phyloP scores from a whole-genome alignment of 208 protist species.

The Balamuthia mandrillaris region DNA sequence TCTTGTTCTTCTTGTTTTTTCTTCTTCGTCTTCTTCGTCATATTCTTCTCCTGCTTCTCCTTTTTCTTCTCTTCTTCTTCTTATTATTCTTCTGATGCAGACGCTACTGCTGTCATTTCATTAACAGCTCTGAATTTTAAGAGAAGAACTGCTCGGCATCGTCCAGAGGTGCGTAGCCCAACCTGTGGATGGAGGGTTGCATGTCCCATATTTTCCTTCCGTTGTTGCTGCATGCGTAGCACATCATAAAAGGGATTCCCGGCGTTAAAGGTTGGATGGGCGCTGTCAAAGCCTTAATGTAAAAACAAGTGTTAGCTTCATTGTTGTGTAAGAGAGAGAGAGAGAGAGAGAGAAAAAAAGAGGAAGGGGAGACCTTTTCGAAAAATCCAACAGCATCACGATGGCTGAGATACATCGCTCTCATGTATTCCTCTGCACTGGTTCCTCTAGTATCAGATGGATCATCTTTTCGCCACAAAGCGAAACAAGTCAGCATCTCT shows the following conservation, averaged over 20 bases:
- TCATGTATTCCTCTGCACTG: neutral
- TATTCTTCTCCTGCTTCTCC: no score
- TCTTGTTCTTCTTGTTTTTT: no score
- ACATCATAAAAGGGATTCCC: neutral
- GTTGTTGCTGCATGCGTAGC: slow-evolving; percentile 3
- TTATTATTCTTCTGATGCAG: no score
- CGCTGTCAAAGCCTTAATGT: neutral
- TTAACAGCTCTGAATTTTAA: no score
- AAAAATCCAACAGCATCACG: neutral
- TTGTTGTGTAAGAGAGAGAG: neutral
- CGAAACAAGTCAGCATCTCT: no score
- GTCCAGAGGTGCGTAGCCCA: neutral
- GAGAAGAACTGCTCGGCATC: neutral
- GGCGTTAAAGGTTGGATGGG: neutral
- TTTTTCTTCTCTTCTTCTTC: no score
- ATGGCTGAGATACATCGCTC: neutral
- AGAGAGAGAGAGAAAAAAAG: neutral
- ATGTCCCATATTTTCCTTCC: neutral
- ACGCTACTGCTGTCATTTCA: no score
- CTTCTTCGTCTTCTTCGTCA: no score
- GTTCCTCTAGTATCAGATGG: neutral
- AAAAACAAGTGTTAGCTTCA: no score
- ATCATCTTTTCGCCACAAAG: neutral
- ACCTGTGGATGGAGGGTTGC: neutral
- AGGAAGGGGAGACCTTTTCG: neutral